Evolutionary conservation across 2,329 filamentous ascomycete genomes (phyloP).

Genomic region (Parastagonospora nodorum): DNA sequence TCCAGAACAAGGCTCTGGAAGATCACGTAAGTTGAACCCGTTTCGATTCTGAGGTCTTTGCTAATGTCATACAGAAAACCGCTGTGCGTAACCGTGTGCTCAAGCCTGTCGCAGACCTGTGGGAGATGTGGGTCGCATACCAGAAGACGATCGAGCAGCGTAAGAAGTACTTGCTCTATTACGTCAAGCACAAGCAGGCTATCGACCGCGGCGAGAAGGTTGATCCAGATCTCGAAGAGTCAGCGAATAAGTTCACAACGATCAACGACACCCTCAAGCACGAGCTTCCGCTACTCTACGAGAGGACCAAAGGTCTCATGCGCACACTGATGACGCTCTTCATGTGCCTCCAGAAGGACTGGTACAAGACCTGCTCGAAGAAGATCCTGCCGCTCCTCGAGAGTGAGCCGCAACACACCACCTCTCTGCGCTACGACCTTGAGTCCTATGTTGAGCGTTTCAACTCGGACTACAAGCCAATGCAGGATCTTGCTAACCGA

Average conservation of each 20-base stretch:
- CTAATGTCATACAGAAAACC: constrained; percentile 51
- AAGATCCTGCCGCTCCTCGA: constrained; percentile 79
- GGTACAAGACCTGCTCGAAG: constrained; percentile 82
- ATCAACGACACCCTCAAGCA: constrained; percentile 93
- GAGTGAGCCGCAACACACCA: constrained; percentile 48
- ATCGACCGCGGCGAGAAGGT: constrained; percentile 82
- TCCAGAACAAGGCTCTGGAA: constrained; percentile 80
- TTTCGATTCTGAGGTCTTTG: constrained; percentile 2
- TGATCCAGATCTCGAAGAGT: constrained; percentile 82
- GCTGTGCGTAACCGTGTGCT: constrained; percentile 82
- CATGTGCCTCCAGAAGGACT: constrained; percentile 79
- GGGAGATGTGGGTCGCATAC: constrained; percentile 81
- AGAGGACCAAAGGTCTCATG: constrained; percentile 80
- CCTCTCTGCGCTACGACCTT: constrained; percentile 66
- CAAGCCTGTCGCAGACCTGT: constrained; percentile 77
- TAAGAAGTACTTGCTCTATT: constrained; percentile 89
- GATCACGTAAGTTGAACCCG: constrained; percentile 69
- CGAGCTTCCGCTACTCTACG: constrained; percentile 84
- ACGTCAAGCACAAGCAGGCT: constrained; percentile 77
- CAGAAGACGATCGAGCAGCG: constrained; percentile 92
- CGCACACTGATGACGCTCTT: constrained; percentile 83
- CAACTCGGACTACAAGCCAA: constrained; percentile 75
- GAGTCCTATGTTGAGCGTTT: constrained; percentile 78
- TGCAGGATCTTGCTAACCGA: constrained; percentile 69
- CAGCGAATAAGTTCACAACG: constrained; percentile 86